Conservation (phyloP, 805 yeast species). For the Tetrapisispora taiwanensis region DNA sequence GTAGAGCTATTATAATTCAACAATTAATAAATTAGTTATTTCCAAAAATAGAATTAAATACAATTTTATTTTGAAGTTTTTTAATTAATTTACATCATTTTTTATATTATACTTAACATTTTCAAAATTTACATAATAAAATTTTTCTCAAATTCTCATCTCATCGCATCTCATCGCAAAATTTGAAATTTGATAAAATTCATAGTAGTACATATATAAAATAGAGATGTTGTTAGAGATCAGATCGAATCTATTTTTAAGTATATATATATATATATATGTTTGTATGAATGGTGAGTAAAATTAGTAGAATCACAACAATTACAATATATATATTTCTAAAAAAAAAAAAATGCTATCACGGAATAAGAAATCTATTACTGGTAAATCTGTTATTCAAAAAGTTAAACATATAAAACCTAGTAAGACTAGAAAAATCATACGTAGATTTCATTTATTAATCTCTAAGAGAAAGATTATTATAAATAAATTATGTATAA, state of each 20-base stretch:
- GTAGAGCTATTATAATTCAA: too few relatives aligned
- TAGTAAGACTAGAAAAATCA: constrained; percentile 59
- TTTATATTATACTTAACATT: too few relatives aligned
- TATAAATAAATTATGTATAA: constrained; percentile 25
- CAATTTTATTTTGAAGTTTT: too few relatives aligned
- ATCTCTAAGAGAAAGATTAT: constrained; percentile 44
- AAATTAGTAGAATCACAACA: too few relatives aligned
- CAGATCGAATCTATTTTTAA: not conserved
- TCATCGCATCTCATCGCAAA: constrained; percentile 17
- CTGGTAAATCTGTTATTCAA: constrained; percentile 27
- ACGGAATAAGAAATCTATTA: constrained; percentile 26
- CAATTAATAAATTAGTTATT: too few relatives aligned
- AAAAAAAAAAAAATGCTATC: constrained; percentile 20
- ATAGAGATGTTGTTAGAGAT: too few relatives aligned
- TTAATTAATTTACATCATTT: too few relatives aligned
- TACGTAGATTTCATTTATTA: constrained; percentile 66
- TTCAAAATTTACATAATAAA: not conserved
- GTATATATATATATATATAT: too few relatives aligned
- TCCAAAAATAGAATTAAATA: too few relatives aligned
- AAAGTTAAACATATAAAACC: constrained; percentile 44
- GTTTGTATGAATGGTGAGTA: too few relatives aligned
- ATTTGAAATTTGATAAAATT: constrained; percentile 2
- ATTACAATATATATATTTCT: too few relatives aligned
- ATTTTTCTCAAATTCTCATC: constrained; percentile 3
- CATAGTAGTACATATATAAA: not conserved